Evolutionary conservation across 179 eudicot species (phyloP).

Genomic region (Amaranthus tricolor): DNA sequence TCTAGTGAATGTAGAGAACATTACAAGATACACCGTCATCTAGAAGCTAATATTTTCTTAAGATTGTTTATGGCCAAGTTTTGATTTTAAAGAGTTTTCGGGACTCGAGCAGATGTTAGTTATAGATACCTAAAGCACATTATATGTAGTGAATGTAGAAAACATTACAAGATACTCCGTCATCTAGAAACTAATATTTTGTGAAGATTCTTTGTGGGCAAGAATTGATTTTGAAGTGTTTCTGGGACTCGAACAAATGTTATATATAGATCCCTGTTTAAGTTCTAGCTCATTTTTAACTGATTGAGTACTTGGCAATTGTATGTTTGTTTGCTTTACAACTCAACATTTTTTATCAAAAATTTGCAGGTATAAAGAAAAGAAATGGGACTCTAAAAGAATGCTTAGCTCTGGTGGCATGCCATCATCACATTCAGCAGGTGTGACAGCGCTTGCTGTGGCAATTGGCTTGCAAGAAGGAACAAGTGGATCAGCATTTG

Average conservation of each 20-base stretch:
- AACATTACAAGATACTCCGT: background rate
- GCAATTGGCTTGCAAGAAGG: slow-evolving; percentile 82
- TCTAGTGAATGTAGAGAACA: background rate
- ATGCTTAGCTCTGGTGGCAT: slow-evolving; percentile 85
- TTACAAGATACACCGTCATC: background rate
- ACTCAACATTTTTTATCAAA: slow-evolving; percentile 26
- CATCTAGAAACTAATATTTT: background rate
- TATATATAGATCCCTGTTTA: no score
- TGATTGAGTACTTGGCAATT: background rate
- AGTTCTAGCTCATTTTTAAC: background rate
- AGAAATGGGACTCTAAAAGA: slow-evolving; percentile 83
- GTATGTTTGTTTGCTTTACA: slow-evolving; percentile 18
- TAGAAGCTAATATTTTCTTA: background rate
- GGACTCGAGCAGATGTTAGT: background rate
- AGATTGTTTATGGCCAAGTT: background rate
- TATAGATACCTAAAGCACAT: no score
- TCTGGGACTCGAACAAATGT: background rate
- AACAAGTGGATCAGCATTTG: slow-evolving; percentile 60
- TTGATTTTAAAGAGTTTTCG: background rate
- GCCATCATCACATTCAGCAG: slow-evolving; percentile 96
- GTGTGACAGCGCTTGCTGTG: slow-evolving; percentile 68
- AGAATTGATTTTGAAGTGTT: background rate
- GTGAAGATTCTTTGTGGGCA: background rate
- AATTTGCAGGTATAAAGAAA: slow-evolving; percentile 79
- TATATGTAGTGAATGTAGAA: no score